Base-by-base conservation (phyloP, 2,329 filamentous ascomycete species). In the Phyllosticta capitalensis region DNA sequence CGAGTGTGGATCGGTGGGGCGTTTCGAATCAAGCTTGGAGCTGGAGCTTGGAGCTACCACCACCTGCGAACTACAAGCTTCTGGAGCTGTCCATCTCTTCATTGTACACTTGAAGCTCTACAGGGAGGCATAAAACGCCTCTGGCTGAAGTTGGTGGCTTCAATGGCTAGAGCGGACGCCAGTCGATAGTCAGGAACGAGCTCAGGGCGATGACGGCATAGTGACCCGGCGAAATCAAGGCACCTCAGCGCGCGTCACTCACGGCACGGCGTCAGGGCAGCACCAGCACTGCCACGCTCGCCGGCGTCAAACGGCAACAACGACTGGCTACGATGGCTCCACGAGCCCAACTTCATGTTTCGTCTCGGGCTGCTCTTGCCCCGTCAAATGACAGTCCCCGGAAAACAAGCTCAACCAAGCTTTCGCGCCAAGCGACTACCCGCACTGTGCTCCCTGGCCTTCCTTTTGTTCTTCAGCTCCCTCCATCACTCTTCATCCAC, bases 341-440 rank as follows among this genome's bases (percentile, higher is more conserved):
- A 38, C 30, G 30, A n/a, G n/a, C n/a, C n/a, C n/a, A n/a, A 38
- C 28, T 7, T 6, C 7, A 30, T 14, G 30, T 38, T 38, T 38
- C 30, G 30, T 38, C 30, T 38, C 10, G 2, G 10, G 30, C 30
- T 14, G 30, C 30, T 38, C 30, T 14, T 38, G 10, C 30, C 30
- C 30, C 30, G 30, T 9, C 17, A 10, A 17, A 38, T 38, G 10
- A 38, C 2, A 17, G 14, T 30, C 24, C 7, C 52, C 52, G 28
- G 38, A 54, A 59, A 59, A 54, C 58, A 60, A 60, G 58, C 58
- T 60, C 53, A 9, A 52, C 58, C 58, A 60, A 60, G 58, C 58
- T 38, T 38, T 55, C n/a, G 19, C 33, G 14, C 56, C 54, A 59
- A 59, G 51, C 49, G 54, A 4, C 56, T 59, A 54, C 56, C 51